Percentiles rank a stretch among this genome's conserved stretches.
These are phyloP conservation scores for Aspergillus tanneri DNA, from an alignment of 2,329 filamentous ascomycete genomes.

Conservation along the genomic window DNA sequence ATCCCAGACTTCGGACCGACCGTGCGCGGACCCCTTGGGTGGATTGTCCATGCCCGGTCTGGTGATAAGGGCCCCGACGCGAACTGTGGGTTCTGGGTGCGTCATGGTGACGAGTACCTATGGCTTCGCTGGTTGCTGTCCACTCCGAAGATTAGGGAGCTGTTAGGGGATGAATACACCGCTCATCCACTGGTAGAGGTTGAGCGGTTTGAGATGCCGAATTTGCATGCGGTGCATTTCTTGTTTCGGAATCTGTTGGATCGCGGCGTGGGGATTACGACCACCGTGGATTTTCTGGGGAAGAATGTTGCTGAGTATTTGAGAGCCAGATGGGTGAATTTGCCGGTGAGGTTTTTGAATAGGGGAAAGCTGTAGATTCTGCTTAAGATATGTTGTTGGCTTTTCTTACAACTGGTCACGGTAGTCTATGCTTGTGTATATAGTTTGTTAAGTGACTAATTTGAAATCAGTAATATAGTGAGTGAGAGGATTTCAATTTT, in stretches of 20 bases:
- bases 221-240: slow-evolving; percentile 41
- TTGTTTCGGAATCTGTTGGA: slow-evolving; percentile 38
- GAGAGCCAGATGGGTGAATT: slow-evolving; percentile 32
- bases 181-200: slow-evolving; percentile 26
- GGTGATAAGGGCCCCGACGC: slow-evolving; percentile 49
- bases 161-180: slow-evolving; percentile 27
- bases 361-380: slow-evolving; percentile 22
- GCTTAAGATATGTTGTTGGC: no score
- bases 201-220: slow-evolving; percentile 49
- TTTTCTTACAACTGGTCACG: no score
- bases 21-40: slow-evolving; percentile 29
- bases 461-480: no score
- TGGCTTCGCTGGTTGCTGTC: slow-evolving; percentile 39
- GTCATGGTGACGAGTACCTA: slow-evolving; percentile 43
- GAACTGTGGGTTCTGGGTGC: slow-evolving; percentile 50
- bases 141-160: slow-evolving; percentile 15
- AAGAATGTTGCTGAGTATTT: slow-evolving; percentile 42
- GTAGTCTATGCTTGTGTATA: no score
- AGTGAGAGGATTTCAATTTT: no score
- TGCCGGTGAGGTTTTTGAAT: slow-evolving; percentile 35
- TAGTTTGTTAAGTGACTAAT: no score
- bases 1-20: slow-evolving; percentile 25
- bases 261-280: slow-evolving; percentile 34
- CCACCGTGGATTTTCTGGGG: slow-evolving; percentile 38
- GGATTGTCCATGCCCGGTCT: slow-evolving; percentile 38